Conservation (phyloP, 768 basidiomycete genomes). For the Goffeauzyma gilvescens region DNA sequence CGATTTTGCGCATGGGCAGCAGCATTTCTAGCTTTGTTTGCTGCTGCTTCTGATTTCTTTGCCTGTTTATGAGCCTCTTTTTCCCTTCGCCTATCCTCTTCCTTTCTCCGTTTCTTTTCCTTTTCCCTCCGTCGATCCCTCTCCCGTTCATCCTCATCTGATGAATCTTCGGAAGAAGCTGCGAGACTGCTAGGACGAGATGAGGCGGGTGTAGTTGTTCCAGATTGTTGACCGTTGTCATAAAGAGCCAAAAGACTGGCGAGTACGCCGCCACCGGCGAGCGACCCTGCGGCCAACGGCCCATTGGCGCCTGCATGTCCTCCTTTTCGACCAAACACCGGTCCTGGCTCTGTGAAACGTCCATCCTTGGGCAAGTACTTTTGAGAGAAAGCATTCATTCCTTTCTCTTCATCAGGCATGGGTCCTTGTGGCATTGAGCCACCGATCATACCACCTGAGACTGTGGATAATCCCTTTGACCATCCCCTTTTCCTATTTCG, state of each 20-base stretch:
- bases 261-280: slow-evolving; percentile 41
- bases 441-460: slow-evolving; percentile 8
- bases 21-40: too few relatives aligned
- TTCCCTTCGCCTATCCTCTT: slow-evolving; percentile 9
- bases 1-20: too few relatives aligned
- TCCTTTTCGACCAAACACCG: too few relatives aligned
- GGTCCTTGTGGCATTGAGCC: background rate
- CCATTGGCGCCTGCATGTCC: background rate
- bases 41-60: background rate
- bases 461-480: slow-evolving; percentile 2
- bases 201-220: slow-evolving; percentile 23
- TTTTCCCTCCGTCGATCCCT: slow-evolving; percentile 14
- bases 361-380: too few relatives aligned
- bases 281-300: background rate
- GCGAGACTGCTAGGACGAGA: slow-evolving; percentile 23
- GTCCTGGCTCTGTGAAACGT: too few relatives aligned
- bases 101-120: slow-evolving; percentile 15
- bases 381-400: slow-evolving; percentile 20
- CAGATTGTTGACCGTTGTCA: slow-evolving; percentile 26
- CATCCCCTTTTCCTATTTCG: slow-evolving; percentile 16
- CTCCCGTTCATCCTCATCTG: slow-evolving; percentile 17
- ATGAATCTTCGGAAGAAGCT: slow-evolving; percentile 15
- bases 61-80: slow-evolving; percentile 1
- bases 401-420: slow-evolving; percentile 2
- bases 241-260: slow-evolving; percentile 50